Evolutionary conservation across 257 asterid species (phyloP).

Genomic region (Orobanche coerulescens): DNA sequence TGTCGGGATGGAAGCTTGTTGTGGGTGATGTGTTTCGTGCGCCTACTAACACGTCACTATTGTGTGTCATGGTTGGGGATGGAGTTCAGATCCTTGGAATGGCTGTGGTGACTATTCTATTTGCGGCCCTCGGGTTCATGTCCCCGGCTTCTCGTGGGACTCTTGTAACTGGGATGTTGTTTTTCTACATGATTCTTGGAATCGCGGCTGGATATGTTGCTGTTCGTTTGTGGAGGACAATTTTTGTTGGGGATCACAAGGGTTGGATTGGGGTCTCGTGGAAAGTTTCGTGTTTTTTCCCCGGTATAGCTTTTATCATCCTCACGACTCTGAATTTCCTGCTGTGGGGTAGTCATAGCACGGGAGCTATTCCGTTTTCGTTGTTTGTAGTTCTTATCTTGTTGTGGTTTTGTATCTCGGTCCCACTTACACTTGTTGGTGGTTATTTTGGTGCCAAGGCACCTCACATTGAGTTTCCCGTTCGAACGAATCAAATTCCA

Average conservation of each 20-base stretch:
- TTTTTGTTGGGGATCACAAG: conserved; percentile 50
- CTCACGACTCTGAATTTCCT: conserved; percentile 57
- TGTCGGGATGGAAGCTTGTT: too few relatives aligned
- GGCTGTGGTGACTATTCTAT: conserved; percentile 62
- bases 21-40: conserved; percentile 79
- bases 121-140: conserved; percentile 75
- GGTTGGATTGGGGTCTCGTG: conserved; percentile 73
- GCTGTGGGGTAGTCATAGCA: conserved; percentile 70
- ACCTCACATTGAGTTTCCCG: conserved; percentile 55
- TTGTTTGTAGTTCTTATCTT: conserved; percentile 45
- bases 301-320: conserved; percentile 61
- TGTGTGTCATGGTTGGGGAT: conserved; percentile 68
- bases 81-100: conserved; percentile 73
- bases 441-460: conserved; percentile 53
- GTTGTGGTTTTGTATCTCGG: conserved; percentile 77
- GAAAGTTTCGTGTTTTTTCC: conserved; percentile 68
- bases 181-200: conserved; percentile 64
- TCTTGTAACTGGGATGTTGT: conserved; percentile 71
- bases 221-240: conserved; percentile 55
- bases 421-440: conserved; percentile 73
- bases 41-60: conserved; percentile 49
- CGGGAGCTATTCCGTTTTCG: conserved; percentile 74
- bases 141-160: conserved; percentile 82
- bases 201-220: conserved; percentile 58
- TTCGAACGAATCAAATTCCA: conserved; percentile 67